Evolutionary conservation across 2,329 filamentous ascomycete species (phyloP), one percentile per base, ranked within the genome.

Genomic region (Emmonsia crescens): DNA sequence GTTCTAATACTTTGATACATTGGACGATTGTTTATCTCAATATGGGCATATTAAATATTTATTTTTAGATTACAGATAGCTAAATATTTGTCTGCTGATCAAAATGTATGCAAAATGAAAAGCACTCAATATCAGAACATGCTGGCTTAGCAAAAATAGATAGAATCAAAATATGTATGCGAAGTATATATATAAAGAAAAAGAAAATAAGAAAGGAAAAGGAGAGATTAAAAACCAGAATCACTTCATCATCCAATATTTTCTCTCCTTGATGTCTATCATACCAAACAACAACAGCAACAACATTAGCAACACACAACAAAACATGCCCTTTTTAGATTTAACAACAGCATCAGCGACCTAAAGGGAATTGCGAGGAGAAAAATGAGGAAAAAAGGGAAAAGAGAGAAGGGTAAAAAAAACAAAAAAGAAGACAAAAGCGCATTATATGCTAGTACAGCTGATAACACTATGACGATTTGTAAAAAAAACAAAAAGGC

Each of bases 191-290:
- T 33, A n/a, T 21, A 10, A 8, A 46, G 52, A 57, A 63, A 14
- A 44, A 40, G 59, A 12, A 62, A n/a, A 33, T 33, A 51, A 60
- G 60, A 33, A 61, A 59, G 16, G 12, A 14, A 31, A 54, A 59
- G 62, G 61, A 21, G 61, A 29, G 29, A 60, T 40, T 36, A 51
- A 33, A 61, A 59, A 59, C 36, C 40, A 57, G 24, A 51, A 38
- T 57, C 46, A 52, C 61, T 38, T 62, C n/a, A 33, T 54, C 51
- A 54, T 52, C 14, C 48, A 51, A 31, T 31, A 19, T 19, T 52
- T 33, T 6, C 12, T 12, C 27, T 33, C 49, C 49, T 9, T 19
- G 2, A 10, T 33, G 29, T 52, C 49, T 33, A 52, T 52, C 49
- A n/a, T 52, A 52, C 49, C 49, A 29, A 19, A 19, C 29, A 9